Base-by-base conservation (phyloP, 768 basidiomycete species). In the Xerocomellus amylosporus region DNA sequence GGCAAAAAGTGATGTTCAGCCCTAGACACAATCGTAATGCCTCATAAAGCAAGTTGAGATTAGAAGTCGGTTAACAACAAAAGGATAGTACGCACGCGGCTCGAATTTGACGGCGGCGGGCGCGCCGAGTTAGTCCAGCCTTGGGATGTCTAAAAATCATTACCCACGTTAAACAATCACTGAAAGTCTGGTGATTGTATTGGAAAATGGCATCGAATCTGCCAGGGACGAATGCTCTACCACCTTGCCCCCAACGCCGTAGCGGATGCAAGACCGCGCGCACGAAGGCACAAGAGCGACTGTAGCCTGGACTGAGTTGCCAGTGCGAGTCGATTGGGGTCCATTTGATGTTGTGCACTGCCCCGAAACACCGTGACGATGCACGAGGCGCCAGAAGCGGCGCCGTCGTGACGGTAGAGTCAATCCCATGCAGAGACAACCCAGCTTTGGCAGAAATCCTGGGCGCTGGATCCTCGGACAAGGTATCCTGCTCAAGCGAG, bases 11-110 rank as follows among this genome's bases (percentile, higher is more conserved):
- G 15, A 50, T 40, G 56, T 20, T 41, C 54, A 45, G 49, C 24
- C 55, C 22, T 40, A 47, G 52, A 39, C 64, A 26, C 5, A 15
- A 64, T 60, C 9, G n/a, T 36, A 41, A 64, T 41, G 7, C 31
- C 20, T 33, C 22, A 7, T 24, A 20, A 47, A 31, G 15, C 19
- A 28, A 41, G 46, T 33, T 19, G 7, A 31, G 26, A 33, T 43
- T 15, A 30, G 20, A 55, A 7, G n/a, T n/a, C n/a, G n/a, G n/a
- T n/a, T n/a, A n/a, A n/a, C n/a, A n/a, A n/a, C n/a, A n/a, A n/a
- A n/a, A n/a, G n/a, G n/a, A n/a, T n/a, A 30, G 34, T 36, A 9
- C 34, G 20, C 40, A 44, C 33, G 24, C 33, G 13, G 10, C n/a
- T 4, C 14, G 4, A 8, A 14, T 37, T 36, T n/a, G 19, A 20